These are phyloP conservation scores for Boletus patriciae DNA, from an alignment of 768 basidiomycete genomes.

Conservation along the genomic window DNA sequence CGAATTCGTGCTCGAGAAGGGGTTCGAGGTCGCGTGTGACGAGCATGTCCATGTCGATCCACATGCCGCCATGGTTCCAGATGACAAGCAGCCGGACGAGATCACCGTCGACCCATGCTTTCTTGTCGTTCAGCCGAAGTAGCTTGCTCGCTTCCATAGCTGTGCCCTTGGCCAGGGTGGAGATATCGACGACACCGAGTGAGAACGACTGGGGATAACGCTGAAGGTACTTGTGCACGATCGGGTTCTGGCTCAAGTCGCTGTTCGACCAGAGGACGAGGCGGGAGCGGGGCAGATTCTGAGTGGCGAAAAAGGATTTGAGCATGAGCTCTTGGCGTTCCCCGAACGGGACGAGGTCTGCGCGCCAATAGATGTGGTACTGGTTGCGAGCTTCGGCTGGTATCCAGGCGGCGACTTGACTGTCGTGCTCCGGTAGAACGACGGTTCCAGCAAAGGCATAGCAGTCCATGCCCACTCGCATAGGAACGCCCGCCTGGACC, in stretches of 20 bases:
- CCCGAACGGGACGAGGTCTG: constrained; percentile 77
- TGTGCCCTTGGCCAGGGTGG: constrained; percentile 69
- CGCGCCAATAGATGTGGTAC: constrained; percentile 94
- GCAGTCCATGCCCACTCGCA: constrained; percentile 84
- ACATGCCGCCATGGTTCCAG: constrained; percentile 89
- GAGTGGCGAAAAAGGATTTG: constrained; percentile 92
- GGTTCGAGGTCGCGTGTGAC: constrained; percentile 84
- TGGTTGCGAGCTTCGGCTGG: constrained; percentile 51
- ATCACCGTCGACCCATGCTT: constrained; percentile 96
- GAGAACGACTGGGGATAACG: constrained; percentile 72
- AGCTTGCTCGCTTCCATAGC: constrained; percentile 63
- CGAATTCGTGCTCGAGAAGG: constrained; percentile 89
- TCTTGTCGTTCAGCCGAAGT: constrained; percentile 63
- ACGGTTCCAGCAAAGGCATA: constrained; percentile 90
- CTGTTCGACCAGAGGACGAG: constrained; percentile 94
- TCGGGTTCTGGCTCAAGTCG: constrained; percentile 54
- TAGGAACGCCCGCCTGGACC: constrained; percentile 76
- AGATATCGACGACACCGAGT: constrained; percentile 66
- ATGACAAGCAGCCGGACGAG: constrained; percentile 82
- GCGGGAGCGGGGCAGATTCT: constrained; percentile 62
- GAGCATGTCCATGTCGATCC: constrained; percentile 97
- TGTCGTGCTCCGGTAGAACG: constrained; percentile 26
- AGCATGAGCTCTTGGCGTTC: constrained; percentile 86
- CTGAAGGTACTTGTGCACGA: constrained; percentile 59
- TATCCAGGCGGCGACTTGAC: constrained; percentile 14